A percentile compares a stretch with the other conserved stretches of the same genome.
Conservation (phyloP, 768 basidiomycete genomes). For the Cyathus striatus region DNA sequence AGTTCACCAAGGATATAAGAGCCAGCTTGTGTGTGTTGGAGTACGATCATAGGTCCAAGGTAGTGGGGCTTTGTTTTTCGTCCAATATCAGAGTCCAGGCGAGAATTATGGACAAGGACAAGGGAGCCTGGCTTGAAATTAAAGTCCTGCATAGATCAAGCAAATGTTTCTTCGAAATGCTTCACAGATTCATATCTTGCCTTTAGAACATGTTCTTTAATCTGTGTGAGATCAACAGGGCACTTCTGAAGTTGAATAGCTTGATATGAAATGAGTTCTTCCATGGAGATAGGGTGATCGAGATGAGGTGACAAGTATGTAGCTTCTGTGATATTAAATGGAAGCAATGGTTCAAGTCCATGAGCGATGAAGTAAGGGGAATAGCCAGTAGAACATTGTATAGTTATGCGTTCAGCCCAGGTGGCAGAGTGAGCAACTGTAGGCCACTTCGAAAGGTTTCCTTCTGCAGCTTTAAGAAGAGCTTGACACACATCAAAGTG, state of each 20-base stretch:
- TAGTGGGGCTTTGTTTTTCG: constrained; percentile 28
- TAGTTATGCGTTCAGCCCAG: constrained; percentile 26
- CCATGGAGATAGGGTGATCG: constrained; percentile 4
- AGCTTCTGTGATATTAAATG: constrained; percentile 19
- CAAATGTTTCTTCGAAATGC: constrained; percentile 17
- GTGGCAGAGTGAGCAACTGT: constrained; percentile 14
- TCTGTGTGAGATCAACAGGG: constrained; percentile 12
- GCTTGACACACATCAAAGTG: constrained; percentile 22
- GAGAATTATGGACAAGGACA: constrained; percentile 27
- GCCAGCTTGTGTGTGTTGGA: constrained; percentile 18
- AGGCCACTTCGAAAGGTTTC: constrained; percentile 25
- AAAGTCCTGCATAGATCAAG: constrained; percentile 10
- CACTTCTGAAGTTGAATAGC: constrained; percentile 18
- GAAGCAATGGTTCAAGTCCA: constrained; percentile 26
- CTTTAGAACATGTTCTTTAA: constrained; percentile 9
- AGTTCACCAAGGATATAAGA: constrained; percentile 24
- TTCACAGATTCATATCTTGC: constrained; percentile 11
- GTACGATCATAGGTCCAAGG: constrained; percentile 30
- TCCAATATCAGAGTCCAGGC: constrained; percentile 18
- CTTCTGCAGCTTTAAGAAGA: constrained; percentile 9
- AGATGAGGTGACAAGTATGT: constrained; percentile 8
- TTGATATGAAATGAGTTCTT: constrained; percentile 14
- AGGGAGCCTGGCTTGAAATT: constrained; percentile 22
- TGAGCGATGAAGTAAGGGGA: constrained; percentile 28
- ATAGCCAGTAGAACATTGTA: constrained; percentile 20